Percentiles rank a stretch among this genome's conserved stretches.
phyloP scores from a whole-genome alignment of 2,329 filamentous ascomycete genomes.

The Tolypocladium tundrense region DNA sequence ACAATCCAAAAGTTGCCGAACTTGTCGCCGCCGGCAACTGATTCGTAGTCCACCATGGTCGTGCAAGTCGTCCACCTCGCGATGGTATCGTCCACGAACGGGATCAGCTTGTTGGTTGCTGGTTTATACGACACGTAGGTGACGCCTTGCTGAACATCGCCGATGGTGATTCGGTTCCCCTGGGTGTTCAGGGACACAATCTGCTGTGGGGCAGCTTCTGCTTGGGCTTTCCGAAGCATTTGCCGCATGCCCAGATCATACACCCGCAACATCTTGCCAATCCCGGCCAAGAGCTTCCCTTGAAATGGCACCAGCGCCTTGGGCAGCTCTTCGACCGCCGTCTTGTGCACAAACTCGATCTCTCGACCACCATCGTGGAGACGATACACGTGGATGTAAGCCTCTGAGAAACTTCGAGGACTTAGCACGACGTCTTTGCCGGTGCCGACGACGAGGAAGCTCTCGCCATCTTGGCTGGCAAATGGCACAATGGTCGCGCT shows the following conservation, averaged over 20 bases:
- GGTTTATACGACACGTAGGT: conserved; percentile 92
- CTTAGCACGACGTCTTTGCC: conserved; percentile 79
- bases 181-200: conserved; percentile 85
- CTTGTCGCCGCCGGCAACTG: conserved; percentile 87
- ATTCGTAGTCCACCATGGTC: conserved; percentile 96
- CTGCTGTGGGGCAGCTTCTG: conserved; percentile 66
- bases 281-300: conserved; percentile 75
- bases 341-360: conserved; percentile 94
- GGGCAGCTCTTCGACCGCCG: conserved; percentile 80
- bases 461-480: conserved; percentile 77
- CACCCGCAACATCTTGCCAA: conserved; percentile 71
- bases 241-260: conserved; percentile 93
- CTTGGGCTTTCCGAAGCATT: conserved; percentile 83
- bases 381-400: conserved; percentile 86
- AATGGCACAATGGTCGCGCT: conserved; percentile 80
- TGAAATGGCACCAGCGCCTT: conserved; percentile 90
- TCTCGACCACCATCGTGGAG: conserved; percentile 80
- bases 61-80: conserved; percentile 85
- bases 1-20: conserved; percentile 96
- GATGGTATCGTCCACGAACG: conserved; percentile 85
- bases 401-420: conserved; percentile 64
- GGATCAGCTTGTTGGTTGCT: conserved; percentile 81
- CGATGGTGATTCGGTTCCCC: conserved; percentile 82
- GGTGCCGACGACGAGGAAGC: conserved; percentile 88
- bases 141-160: conserved; percentile 85